Evolutionary conservation across 208 protist genomes (phyloP), one percentile per base, ranked within the genome.

Genomic region (Acanthamoeba lugdunensis): DNA sequence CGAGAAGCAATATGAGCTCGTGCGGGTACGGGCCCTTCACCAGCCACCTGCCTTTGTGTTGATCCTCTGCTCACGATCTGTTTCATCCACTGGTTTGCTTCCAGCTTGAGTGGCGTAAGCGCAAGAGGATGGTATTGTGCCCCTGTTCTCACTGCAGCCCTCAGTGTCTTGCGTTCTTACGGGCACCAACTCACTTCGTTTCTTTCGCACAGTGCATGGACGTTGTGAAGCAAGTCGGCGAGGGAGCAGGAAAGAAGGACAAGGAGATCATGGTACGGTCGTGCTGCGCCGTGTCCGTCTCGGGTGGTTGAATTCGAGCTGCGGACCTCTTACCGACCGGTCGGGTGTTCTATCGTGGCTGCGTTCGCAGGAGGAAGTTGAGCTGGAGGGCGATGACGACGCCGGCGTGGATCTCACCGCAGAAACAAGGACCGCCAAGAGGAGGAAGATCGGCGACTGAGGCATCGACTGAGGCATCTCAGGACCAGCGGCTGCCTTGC

Each of bases 381-480:
- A 67, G 28, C n/a, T 89, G 21, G 81, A 89, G 8, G 56, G 54
- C 16, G 81, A 89, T 65, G 81, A 89, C n/a, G 81, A 89, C 25
- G 81, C 50, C 21, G 81, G 81, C 2, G 81, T 67, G 28, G 81
- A 89, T 30, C 25, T 89, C 52, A 67, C 67, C 52, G 81, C 54
- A 4, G 48, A 58, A n/a, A 89, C 81, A 4, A 28, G 81, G 28
- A 89, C 81, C 21, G 81, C 81, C 48, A 89, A 89, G 52, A 58
- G 81, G 56, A 89, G 81, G 56, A 89, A 67, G 56, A 56, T 89
- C 30, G 81, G 54, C 48, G 81, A 89, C 23, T 82, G 41, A 82
- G 16, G 3, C 13, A 9, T 21, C 50, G 33, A n/a, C n/a, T n/a
- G n/a, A n/a, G n/a, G n/a, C 37, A 41, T 41, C 37, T 2, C 37